A percentile compares a stretch with the other conserved stretches of the same genome.
Evolutionary conservation across 768 basidiomycete genomes (phyloP).

Genomic region (Ephemerocybe angulata): DNA sequence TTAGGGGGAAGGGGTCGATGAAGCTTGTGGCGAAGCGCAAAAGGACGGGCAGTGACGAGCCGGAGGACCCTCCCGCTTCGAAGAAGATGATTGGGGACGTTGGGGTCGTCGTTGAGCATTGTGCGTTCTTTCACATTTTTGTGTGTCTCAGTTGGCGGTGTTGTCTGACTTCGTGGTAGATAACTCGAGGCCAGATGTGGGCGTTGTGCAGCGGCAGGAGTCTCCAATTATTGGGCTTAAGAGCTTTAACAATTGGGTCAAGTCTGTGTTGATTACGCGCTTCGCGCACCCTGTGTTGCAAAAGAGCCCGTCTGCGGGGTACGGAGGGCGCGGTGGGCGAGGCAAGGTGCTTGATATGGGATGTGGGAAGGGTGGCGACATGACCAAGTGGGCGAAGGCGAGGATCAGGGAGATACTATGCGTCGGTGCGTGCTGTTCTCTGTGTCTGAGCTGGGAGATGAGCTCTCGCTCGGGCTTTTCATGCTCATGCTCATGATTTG

Average conservation of each 20-base stretch:
- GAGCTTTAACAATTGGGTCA: constrained; percentile 99
- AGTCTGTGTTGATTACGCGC: constrained; percentile 90
- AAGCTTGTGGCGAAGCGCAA: constrained; percentile 51
- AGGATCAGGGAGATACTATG: constrained; percentile 75
- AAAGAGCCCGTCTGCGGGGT: constrained; percentile 26
- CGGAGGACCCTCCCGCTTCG: constrained; percentile 34
- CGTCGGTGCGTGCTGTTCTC: constrained; percentile 51
- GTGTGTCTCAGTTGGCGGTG: neutral
- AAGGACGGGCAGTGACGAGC: constrained; percentile 36
- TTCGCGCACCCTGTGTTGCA: constrained; percentile 74
- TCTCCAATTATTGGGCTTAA: constrained; percentile 97
- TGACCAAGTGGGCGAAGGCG: constrained; percentile 93
- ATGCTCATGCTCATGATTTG: neutral
- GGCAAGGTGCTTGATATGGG: constrained; percentile 95
- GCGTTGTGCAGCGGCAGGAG: constrained; percentile 73
- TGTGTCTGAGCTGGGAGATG: neutral
- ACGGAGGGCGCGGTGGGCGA: constrained; percentile 28
- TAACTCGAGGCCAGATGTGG: constrained; percentile 90
- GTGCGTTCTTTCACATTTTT: constrained; percentile 40
- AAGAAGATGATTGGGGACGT: constrained; percentile 67
- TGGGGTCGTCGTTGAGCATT: constrained; percentile 72
- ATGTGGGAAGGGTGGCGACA: constrained; percentile 98
- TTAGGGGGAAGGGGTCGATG: constrained; percentile 52
- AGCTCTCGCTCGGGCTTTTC: constrained; percentile 1
- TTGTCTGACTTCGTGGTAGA: constrained; percentile 45